A percentile compares a stretch with the other conserved stretches of the same genome.
These are phyloP conservation scores for Phytophthora macrochlamydospora DNA, from an alignment of 352 stramenopile species.

Conservation along the genomic window DNA sequence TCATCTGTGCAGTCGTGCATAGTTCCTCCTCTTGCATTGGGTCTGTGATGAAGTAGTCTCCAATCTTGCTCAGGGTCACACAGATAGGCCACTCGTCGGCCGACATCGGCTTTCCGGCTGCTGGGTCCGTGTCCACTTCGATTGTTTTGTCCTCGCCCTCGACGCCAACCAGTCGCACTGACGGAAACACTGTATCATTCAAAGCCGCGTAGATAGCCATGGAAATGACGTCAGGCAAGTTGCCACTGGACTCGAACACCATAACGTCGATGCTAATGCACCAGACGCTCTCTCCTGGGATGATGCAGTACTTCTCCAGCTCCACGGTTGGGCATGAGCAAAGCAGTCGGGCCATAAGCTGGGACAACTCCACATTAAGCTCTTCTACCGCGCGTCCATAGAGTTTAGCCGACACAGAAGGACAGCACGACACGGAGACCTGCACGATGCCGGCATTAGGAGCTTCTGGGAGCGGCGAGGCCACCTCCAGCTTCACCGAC, in stretches of 20 bases:
- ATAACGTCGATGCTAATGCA: slow-evolving; percentile 74
- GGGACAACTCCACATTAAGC: slow-evolving; percentile 79
- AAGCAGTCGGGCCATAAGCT: slow-evolving; percentile 76
- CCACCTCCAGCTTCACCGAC: slow-evolving; percentile 80
- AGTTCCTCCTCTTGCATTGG: slow-evolving; percentile 78
- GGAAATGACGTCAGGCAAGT: slow-evolving; percentile 76
- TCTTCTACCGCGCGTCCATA: slow-evolving; percentile 72
- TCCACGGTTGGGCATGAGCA: slow-evolving; percentile 57
- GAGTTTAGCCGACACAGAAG: slow-evolving; percentile 78
- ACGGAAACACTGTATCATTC: slow-evolving; percentile 78
- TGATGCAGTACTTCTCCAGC: slow-evolving; percentile 66
- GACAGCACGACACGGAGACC: slow-evolving; percentile 63
- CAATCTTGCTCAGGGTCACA: slow-evolving; percentile 79
- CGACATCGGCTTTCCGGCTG: slow-evolving; percentile 58
- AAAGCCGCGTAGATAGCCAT: slow-evolving; percentile 84
- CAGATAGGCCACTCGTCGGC: slow-evolving; percentile 70
- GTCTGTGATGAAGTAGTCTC: slow-evolving; percentile 70
- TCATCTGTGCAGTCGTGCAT: slow-evolving; percentile 76
- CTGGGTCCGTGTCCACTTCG: slow-evolving; percentile 76
- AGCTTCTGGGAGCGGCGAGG: slow-evolving; percentile 46
- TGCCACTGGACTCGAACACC: slow-evolving; percentile 81
- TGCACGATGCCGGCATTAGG: slow-evolving; percentile 60
- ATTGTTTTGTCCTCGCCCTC: slow-evolving; percentile 80
- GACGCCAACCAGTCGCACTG: slow-evolving; percentile 69
- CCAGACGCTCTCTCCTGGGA: slow-evolving; percentile 79